Evolutionary conservation across 1,139 yeast species (phyloP), one percentile per base, ranked within the genome.

Genomic region (Arxiozyma bovina): DNA sequence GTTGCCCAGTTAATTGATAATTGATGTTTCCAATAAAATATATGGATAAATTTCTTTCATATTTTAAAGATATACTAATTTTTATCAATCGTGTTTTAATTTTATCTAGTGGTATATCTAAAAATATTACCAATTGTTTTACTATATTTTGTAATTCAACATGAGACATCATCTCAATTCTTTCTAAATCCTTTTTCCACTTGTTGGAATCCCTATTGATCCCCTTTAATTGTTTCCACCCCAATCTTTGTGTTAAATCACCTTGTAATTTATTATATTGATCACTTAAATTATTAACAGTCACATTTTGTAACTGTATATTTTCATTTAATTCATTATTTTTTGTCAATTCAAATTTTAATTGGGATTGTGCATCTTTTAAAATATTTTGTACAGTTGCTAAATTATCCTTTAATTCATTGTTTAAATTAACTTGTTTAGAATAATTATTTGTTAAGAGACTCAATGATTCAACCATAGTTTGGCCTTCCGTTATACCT

Each of bases 31-130:
- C 59, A 6, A 67, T 67, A 58, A 71, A 71, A 48, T 62, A 59
- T 18, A 58, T 52, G 48, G 63, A 64, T 18, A 61, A 49, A 40
- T 67, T 67, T 42, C 65, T 67, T 53, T 67, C 67, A 47, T 60
- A 59, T 43, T 65, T 59, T 15, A 67, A 50, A 51, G 59, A 58
- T 9, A 68, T 68, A 18, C 63, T 64, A 3, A 63, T 58, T 34
- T 65, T 51, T 7, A 70, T 62, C n/a, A 65, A 50, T 50, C 60
- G 63, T 42, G 60, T 59, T 17, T 64, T 58, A 17, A 70, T 52
- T 47, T 64, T 61, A n/a, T 64, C 54, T 11, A 64, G 57, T n/a
- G 74, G 73, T 15, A 67, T 62, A n/a, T 66, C 70, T 25, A 71
- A 60, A 12, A 63, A 54, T 11, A 67, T 51, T 5, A 67, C 53